These are phyloP conservation scores for Pythium aquatile DNA, from an alignment of 352 stramenopile genomes.

Conservation along the genomic window DNA sequence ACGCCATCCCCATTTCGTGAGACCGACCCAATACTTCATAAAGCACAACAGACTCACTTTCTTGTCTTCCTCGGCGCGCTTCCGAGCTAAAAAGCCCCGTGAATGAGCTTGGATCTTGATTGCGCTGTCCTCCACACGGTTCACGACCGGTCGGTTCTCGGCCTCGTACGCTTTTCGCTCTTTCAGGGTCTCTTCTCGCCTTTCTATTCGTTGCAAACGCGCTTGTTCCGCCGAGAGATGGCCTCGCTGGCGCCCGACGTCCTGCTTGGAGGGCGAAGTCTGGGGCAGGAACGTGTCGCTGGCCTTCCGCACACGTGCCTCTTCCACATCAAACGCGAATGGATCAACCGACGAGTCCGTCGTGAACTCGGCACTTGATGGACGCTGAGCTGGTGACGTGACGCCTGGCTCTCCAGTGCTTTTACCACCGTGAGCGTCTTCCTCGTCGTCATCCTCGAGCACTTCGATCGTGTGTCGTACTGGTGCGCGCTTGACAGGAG, in stretches of 20 bases:
- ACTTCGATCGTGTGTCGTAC: constrained; percentile 66
- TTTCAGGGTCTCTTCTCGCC: constrained; percentile 17
- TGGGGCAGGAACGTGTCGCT: constrained; percentile 67
- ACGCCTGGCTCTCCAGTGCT: neutral
- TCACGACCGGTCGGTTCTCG: constrained; percentile 25
- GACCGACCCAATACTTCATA: neutral
- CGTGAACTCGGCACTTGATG: neutral
- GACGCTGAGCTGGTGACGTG: neutral
- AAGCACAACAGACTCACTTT: constrained; percentile 6
- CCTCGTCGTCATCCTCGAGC: constrained; percentile 44
- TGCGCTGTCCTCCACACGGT: constrained; percentile 51
- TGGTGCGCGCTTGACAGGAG: constrained; percentile 30
- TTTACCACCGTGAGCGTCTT: constrained; percentile 3
- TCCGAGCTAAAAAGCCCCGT: constrained; percentile 51
- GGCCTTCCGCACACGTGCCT: constrained; percentile 47
- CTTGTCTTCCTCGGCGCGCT: constrained; percentile 27
- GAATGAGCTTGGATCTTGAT: constrained; percentile 71
- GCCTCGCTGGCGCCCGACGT: constrained; percentile 39
- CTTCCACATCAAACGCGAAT: constrained; percentile 54
- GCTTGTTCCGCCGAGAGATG: constrained; percentile 40
- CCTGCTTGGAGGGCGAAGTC: constrained; percentile 48
- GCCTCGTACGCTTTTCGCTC: constrained; percentile 26
- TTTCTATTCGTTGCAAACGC: constrained; percentile 35
- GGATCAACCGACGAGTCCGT: constrained; percentile 22
- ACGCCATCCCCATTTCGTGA: neutral